phyloP scores from a whole-genome alignment of 805 yeast genomes.

The Saccharomyces cerevisiae region DNA sequence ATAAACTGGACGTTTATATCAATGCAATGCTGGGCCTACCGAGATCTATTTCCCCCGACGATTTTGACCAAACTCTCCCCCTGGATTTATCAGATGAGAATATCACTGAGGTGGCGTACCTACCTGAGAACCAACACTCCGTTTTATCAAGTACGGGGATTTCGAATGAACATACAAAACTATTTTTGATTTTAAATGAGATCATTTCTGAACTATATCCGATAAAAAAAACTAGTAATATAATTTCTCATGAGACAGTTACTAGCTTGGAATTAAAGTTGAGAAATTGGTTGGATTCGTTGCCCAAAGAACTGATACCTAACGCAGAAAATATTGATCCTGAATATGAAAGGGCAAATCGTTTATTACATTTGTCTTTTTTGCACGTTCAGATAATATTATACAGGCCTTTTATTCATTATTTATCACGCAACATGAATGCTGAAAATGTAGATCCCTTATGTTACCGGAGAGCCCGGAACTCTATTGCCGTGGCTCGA shows the following conservation, averaged over 20 bases:
- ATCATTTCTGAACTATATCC: conserved; percentile 73
- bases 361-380: conserved; percentile 63
- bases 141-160: conserved; percentile 38
- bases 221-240: conserved; percentile 24
- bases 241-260: conserved; percentile 40
- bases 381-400: conserved; percentile 76
- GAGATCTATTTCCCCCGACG: conserved; percentile 63
- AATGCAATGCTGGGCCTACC: conserved; percentile 87
- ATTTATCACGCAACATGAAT: conserved; percentile 44
- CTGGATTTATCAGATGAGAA: conserved; percentile 79
- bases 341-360: conserved; percentile 62
- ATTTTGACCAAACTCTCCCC: conserved; percentile 82
- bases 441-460: conserved; percentile 17
- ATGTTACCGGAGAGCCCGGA: conserved; percentile 67
- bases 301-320: conserved; percentile 70
- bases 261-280: conserved; percentile 63
- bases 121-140: conserved; percentile 19
- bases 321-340: conserved; percentile 28
- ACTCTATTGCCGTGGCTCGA: conserved; percentile 78
- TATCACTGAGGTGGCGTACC: conserved; percentile 51
- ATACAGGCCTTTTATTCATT: conserved; percentile 84
- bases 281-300: conserved; percentile 60
- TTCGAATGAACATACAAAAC: conserved; percentile 76
- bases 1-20: conserved; percentile 84
- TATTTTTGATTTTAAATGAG: conserved; percentile 61